A percentile compares a stretch with the other conserved stretches of the same genome.
Conservation (phyloP, 768 basidiomycete species). For the Leccinum broughii region DNA sequence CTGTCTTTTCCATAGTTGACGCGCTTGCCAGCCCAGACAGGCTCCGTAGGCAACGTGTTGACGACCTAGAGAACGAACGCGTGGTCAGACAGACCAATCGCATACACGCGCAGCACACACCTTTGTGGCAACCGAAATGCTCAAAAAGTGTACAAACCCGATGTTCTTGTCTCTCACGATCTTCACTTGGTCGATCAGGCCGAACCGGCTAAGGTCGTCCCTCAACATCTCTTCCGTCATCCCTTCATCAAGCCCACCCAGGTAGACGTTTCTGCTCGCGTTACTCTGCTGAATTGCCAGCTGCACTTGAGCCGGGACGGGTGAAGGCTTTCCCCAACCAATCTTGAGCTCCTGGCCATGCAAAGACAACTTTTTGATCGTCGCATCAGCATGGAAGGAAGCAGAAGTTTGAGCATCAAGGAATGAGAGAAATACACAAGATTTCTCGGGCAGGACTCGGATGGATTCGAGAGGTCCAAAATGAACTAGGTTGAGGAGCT, state of each 20-base stretch:
- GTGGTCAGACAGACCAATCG: slow-evolving; percentile 1
- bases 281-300: slow-evolving; percentile 90
- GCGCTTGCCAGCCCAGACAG: slow-evolving; percentile 92
- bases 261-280: slow-evolving; percentile 94
- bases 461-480: slow-evolving; percentile 96
- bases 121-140: slow-evolving; percentile 94
- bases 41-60: slow-evolving; percentile 86
- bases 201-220: slow-evolving; percentile 90
- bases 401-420: slow-evolving; percentile 90
- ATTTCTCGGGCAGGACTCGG: slow-evolving; percentile 93
- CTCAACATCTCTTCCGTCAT: slow-evolving; percentile 90
- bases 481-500: slow-evolving; percentile 95
- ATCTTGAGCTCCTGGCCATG: slow-evolving; percentile 98
- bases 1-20: slow-evolving; percentile 99
- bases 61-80: slow-evolving; percentile 66
- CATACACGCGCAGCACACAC: slow-evolving; percentile 41
- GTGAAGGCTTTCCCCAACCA: slow-evolving; percentile 95
- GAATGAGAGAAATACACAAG: slow-evolving; percentile 98
- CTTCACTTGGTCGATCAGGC: slow-evolving; percentile 98
- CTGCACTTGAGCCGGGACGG: slow-evolving; percentile 82
- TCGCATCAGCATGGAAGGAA: slow-evolving; percentile 96
- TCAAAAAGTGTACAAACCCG: slow-evolving; percentile 97
- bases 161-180: slow-evolving; percentile 99
- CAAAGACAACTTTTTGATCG: slow-evolving; percentile 88
- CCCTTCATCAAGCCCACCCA: slow-evolving; percentile 88